phyloP scores from a whole-genome alignment of 495 filamentous ascomycete species.

The Pyrenula aspistea region DNA sequence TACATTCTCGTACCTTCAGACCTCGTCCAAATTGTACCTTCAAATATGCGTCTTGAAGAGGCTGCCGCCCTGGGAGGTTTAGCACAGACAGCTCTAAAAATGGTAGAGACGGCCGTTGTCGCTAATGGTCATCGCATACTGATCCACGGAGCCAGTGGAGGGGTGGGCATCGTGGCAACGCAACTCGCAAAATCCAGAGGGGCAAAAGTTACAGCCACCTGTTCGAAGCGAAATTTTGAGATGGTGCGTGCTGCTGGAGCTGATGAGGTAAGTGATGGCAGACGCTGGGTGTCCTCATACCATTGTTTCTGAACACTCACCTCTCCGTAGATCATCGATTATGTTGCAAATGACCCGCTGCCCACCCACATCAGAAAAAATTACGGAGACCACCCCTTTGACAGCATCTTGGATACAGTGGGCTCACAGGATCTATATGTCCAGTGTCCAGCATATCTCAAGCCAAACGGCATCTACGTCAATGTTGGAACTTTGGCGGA shows the following conservation, averaged over 20 bases:
- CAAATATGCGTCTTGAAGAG: neutral
- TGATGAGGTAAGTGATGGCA: neutral
- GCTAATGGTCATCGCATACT: neutral
- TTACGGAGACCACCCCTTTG: conserved; percentile 18
- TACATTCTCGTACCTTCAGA: neutral
- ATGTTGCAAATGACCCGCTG: conserved; percentile 13
- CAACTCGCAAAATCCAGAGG: neutral
- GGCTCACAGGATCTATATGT: conserved; percentile 20
- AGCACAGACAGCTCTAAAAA: neutral
- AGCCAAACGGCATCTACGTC: conserved; percentile 21
- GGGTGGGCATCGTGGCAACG: neutral
- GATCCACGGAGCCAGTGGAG: neutral
- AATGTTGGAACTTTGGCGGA: conserved; percentile 21
- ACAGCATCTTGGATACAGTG: conserved; percentile 26
- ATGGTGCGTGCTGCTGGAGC: neutral
- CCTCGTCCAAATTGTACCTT: neutral
- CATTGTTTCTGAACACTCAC: neutral
- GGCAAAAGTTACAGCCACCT: neutral
- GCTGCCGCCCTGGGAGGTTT: neutral
- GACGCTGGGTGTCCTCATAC: neutral
- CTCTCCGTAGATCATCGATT: conserved; percentile 23
- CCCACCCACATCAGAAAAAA: conserved; percentile 12
- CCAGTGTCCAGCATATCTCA: conserved; percentile 20
- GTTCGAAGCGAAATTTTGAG: neutral
- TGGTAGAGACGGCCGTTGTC: neutral